Percentiles rank a stretch among this genome's conserved stretches.
Conservation (phyloP, 768 basidiomycete genomes). For the Dioszegia crocea region DNA sequence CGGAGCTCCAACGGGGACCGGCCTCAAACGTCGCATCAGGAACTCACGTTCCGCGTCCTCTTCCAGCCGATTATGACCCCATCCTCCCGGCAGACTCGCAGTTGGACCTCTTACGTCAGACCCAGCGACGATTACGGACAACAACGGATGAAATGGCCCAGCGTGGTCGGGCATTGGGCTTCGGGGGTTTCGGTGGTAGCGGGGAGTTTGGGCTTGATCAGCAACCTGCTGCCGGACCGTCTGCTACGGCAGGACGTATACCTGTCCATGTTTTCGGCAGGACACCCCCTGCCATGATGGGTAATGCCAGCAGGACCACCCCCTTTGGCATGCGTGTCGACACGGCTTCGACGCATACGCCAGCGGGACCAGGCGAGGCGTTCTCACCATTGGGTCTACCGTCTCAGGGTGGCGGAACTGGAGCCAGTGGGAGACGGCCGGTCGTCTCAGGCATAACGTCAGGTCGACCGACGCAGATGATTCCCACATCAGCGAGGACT, state of each 20-base stretch:
- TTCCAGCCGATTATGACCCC: background rate
- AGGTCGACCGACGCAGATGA: background rate
- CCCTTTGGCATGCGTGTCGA: background rate
- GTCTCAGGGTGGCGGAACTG: background rate
- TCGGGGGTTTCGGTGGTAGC: background rate
- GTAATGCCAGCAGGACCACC: too few species aligned
- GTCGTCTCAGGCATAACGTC: background rate
- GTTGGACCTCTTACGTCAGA: slow-evolving; percentile 4
- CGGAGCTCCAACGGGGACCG: too few species aligned
- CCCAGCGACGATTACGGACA: slow-evolving; percentile 2
- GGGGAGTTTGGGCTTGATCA: too few species aligned
- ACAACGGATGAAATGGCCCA: slow-evolving; percentile 5
- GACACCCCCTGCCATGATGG: too few species aligned
- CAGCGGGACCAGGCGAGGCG: background rate
- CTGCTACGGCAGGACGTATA: too few species aligned
- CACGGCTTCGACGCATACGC: background rate
- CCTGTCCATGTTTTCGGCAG: too few species aligned
- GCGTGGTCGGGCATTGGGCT: background rate
- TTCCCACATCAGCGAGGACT: slow-evolving; percentile 4
- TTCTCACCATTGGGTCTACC: slow-evolving; percentile 2
- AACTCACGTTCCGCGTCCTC: too few species aligned
- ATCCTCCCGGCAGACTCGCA: slow-evolving; percentile 1
- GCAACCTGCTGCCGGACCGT: too few species aligned
- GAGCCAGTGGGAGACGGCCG: background rate
- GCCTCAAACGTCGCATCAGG: too few species aligned